Conservation (phyloP, 805 yeast species). For the Saccharomycopsis selenospora region DNA sequence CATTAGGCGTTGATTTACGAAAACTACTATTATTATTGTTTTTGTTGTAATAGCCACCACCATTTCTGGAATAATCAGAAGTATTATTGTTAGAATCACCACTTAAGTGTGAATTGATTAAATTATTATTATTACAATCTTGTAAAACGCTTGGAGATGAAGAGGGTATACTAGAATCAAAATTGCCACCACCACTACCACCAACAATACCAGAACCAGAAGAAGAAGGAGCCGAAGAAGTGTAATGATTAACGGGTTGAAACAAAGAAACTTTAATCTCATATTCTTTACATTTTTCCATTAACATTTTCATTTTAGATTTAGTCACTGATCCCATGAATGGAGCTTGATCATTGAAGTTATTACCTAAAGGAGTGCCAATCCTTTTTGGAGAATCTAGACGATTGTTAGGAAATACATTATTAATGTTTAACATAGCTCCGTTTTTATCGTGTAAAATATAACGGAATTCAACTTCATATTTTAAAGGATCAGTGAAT, state of each 20-base stretch:
- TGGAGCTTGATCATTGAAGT: background rate
- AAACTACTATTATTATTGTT: background rate
- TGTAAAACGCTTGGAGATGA: background rate
- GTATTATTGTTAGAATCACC: background rate
- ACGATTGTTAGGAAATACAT: background rate
- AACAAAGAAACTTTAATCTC: background rate
- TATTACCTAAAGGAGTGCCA: background rate
- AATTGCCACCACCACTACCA: background rate
- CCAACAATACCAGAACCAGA: background rate
- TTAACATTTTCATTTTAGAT: slow-evolving; percentile 47
- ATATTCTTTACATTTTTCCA: slow-evolving; percentile 42
- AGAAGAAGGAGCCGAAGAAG: background rate
- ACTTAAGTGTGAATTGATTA: background rate
- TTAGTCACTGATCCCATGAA: slow-evolving; percentile 45
- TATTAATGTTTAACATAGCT: background rate
- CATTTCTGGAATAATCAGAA: background rate
- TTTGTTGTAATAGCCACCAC: background rate
- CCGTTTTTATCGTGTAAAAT: background rate
- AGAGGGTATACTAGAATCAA: background rate
- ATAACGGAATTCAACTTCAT: background rate
- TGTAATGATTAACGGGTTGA: background rate
- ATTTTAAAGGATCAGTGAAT: background rate
- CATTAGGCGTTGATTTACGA: background rate
- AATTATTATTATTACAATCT: too few species aligned
- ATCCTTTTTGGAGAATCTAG: background rate